Conservation (phyloP, 495 filamentous ascomycete species). For the Rhizodiscina lignyota region DNA sequence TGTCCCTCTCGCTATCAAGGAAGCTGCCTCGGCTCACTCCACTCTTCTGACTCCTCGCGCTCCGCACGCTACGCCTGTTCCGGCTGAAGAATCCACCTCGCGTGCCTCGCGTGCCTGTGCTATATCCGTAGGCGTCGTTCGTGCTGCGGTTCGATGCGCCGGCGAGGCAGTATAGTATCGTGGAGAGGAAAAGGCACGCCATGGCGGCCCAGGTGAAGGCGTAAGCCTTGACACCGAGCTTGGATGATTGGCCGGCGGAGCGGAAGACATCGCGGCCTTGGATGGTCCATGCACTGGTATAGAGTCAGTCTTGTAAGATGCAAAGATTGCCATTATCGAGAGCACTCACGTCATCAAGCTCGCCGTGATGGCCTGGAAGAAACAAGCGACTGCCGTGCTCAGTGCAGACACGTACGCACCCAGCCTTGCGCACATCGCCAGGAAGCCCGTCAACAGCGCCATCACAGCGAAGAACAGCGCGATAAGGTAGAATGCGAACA, state of each 20-base stretch:
- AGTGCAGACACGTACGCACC: slow-evolving; percentile 43
- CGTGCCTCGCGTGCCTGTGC: slow-evolving; percentile 5
- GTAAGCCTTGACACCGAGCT: slow-evolving; percentile 55
- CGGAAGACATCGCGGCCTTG: slow-evolving; percentile 57
- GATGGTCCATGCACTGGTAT: slow-evolving; percentile 53
- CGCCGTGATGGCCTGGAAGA: slow-evolving; percentile 47
- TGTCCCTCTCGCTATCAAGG: slow-evolving; percentile 32
- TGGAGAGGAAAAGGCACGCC: slow-evolving; percentile 51
- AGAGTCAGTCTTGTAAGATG: slow-evolving; percentile 14
- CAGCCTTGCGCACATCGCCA: slow-evolving; percentile 43
- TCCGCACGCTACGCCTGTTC: too few species aligned
- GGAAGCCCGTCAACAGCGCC: slow-evolving; percentile 42
- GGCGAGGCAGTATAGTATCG: slow-evolving; percentile 50
- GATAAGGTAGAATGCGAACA: slow-evolving; percentile 57
- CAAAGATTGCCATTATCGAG: too few species aligned
- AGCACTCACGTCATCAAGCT: slow-evolving; percentile 53
- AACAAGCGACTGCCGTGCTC: slow-evolving; percentile 34
- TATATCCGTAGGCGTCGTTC: slow-evolving; percentile 10
- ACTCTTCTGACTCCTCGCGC: slow-evolving; percentile 21
- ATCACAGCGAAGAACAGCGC: slow-evolving; percentile 45
- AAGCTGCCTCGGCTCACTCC: slow-evolving; percentile 24
- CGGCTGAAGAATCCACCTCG: slow-evolving; percentile 20
- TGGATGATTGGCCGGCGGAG: slow-evolving; percentile 34
- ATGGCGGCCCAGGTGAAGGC: slow-evolving; percentile 78
- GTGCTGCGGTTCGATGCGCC: slow-evolving; percentile 10